Conservation (phyloP, 192 early-diverging fungal genomes). For the Mortierella alpina region DNA sequence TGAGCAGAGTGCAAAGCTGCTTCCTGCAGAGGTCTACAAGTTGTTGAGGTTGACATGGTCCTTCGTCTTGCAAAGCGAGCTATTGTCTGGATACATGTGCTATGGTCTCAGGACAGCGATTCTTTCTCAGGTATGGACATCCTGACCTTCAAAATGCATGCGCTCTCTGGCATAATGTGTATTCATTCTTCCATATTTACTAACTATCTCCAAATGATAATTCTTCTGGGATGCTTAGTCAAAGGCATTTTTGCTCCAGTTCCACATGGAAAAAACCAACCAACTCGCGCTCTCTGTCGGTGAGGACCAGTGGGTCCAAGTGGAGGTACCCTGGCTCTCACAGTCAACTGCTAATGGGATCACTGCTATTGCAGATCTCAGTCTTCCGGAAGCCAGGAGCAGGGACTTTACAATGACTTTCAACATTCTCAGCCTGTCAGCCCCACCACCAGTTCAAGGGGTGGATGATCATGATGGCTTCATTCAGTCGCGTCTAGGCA, state of each 20-base stretch:
- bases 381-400: conserved; percentile 56
- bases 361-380: conserved; percentile 59
- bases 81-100: conserved; percentile 84
- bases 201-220: background rate
- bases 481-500: conserved; percentile 2
- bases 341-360: conserved; percentile 86
- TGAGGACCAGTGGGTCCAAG: conserved; percentile 96
- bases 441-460: conserved; percentile 25
- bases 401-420: conserved; percentile 50
- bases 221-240: conserved; percentile 60
- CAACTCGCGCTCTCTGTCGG: conserved; percentile 91
- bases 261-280: conserved; percentile 92
- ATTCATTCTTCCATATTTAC: background rate
- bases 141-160: background rate
- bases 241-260: conserved; percentile 90
- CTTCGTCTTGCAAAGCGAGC: conserved; percentile 85
- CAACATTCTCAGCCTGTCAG: conserved; percentile 32
- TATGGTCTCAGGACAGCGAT: conserved; percentile 91
- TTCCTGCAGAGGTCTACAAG: conserved; percentile 88
- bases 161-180: background rate
- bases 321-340: conserved; percentile 94
- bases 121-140: conserved; percentile 74
- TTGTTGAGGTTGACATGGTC: conserved; percentile 84
- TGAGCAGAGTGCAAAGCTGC: conserved; percentile 91
- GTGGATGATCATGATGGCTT: conserved; percentile 22